A percentile compares a stretch with the other conserved stretches of the same genome.
Conservation (phyloP, 148 eudicot species). For the Rhododendron henanense region DNA sequence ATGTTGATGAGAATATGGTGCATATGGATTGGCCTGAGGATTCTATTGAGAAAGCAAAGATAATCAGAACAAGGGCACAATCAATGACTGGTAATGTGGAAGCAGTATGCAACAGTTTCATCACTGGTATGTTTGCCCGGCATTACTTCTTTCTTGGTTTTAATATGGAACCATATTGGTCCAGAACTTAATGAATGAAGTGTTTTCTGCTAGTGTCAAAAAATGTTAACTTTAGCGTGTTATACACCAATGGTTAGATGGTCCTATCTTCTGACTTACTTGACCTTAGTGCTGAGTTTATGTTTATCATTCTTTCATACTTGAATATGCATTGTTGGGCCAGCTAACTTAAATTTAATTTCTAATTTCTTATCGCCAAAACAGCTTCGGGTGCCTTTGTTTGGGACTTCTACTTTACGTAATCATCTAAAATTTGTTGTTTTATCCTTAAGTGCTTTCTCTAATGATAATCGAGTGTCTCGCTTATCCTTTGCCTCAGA, state of each 20-base stretch:
- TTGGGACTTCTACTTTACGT: not conserved
- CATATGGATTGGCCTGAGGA: constrained; percentile 88
- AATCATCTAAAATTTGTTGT: not conserved
- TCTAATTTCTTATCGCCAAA: not conserved
- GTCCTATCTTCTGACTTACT: not conserved
- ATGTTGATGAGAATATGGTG: constrained; percentile 36
- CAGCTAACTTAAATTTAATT: not conserved
- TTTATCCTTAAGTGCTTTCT: too few species aligned
- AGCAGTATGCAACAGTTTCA: constrained; percentile 78
- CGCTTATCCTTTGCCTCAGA: not conserved
- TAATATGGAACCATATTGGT: not conserved
- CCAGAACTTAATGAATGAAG: not conserved
- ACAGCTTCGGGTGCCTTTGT: not conserved
- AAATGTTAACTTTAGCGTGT: not conserved
- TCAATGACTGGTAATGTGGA: constrained; percentile 66
- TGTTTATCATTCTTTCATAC: not conserved
- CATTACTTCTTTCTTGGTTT: not conserved
- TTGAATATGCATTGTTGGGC: not conserved
- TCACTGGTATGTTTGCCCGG: constrained; percentile 49
- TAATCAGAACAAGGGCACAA: constrained; percentile 70
- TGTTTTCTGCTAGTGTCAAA: not conserved
- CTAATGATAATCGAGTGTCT: not conserved
- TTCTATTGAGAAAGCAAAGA: constrained; percentile 74
- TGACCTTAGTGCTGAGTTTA: not conserved
- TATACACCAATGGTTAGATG: not conserved